phyloP scores from a whole-genome alignment of 768 basidiomycete genomes.

The Agrocybe praecox region DNA sequence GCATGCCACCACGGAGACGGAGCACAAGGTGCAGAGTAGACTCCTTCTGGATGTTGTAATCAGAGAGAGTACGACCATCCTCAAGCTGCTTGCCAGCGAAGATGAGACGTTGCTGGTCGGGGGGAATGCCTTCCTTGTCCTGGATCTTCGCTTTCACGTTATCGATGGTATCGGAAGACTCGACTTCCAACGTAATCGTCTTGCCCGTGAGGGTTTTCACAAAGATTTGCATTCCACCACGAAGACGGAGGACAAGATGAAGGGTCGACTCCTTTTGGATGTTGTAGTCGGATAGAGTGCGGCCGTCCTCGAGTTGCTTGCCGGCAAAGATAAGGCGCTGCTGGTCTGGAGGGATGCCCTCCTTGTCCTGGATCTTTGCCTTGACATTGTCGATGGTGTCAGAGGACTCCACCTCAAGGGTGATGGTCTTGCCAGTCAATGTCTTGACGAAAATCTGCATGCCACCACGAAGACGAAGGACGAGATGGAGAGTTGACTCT shows the following conservation, averaged over 20 bases:
- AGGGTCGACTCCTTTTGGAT: slow-evolving; percentile 97
- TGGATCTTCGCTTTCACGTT: slow-evolving; percentile 93
- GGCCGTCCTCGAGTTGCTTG: slow-evolving; percentile 94
- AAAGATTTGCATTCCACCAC: slow-evolving; percentile 88
- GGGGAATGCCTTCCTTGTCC: slow-evolving; percentile 89
- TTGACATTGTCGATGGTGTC: slow-evolving; percentile 80
- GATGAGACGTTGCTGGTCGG: slow-evolving; percentile 89
- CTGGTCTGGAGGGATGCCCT: slow-evolving; percentile 87
- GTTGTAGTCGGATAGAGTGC: slow-evolving; percentile 87
- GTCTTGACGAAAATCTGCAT: slow-evolving; percentile 94
- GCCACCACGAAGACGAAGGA: slow-evolving; percentile 45
- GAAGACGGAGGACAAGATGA: slow-evolving; percentile 87
- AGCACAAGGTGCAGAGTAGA: slow-evolving; percentile 83
- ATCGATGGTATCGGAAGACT: slow-evolving; percentile 86
- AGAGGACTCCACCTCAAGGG: slow-evolving; percentile 82
- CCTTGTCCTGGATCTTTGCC: slow-evolving; percentile 87
- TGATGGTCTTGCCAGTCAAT: slow-evolving; percentile 88
- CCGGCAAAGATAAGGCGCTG: slow-evolving; percentile 97
- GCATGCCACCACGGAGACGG: slow-evolving; percentile 89
- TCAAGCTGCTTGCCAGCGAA: slow-evolving; percentile 94
- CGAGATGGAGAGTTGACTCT: slow-evolving; percentile 62
- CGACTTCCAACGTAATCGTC: slow-evolving; percentile 90
- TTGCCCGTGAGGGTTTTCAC: slow-evolving; percentile 87
- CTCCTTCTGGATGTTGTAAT: slow-evolving; percentile 92
- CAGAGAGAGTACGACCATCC: slow-evolving; percentile 87